A percentile compares a stretch with the other conserved stretches of the same genome.
Conservation (phyloP, 129 eudicot genomes). For the Tanacetum coccineum region DNA sequence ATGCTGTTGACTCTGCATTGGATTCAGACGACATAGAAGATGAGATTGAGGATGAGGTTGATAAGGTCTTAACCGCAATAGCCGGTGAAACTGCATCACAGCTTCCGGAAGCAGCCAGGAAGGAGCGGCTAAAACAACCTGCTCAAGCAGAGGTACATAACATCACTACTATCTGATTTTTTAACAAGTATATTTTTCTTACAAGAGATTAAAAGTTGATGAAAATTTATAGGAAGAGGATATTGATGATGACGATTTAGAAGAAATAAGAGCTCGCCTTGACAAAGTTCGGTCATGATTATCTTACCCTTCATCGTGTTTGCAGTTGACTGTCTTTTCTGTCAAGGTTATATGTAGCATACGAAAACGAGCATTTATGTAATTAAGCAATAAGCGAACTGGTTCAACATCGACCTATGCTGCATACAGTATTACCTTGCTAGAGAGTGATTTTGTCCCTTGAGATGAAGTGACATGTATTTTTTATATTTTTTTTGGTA, state of each 20-base stretch:
- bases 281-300: conserved; percentile 82
- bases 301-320: too few relatives aligned
- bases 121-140: conserved; percentile 64
- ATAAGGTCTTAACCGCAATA: conserved; percentile 82
- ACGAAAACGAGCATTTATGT: not conserved
- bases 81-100: conserved; percentile 97
- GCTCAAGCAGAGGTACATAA: conserved; percentile 47
- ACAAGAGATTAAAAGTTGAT: not conserved
- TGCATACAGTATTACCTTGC: too few relatives aligned
- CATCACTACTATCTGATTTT: too few relatives aligned
- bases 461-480: too few relatives aligned
- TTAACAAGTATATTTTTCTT: too few relatives aligned
- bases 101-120: conserved; percentile 85
- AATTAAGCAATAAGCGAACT: not conserved
- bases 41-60: conserved; percentile 97
- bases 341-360: not conserved
- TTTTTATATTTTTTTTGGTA: too few relatives aligned
- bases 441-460: too few relatives aligned
- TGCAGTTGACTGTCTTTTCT: not conserved
- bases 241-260: conserved; percentile 78
- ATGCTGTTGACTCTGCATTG: conserved; percentile 68
- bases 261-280: conserved; percentile 87
- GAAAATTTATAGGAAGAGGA: conserved; percentile 51
- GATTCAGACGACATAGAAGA: conserved; percentile 97
- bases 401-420: too few relatives aligned